phyloP scores from a whole-genome alignment of 2,329 filamentous ascomycete genomes.

The Calonectria crousiana region DNA sequence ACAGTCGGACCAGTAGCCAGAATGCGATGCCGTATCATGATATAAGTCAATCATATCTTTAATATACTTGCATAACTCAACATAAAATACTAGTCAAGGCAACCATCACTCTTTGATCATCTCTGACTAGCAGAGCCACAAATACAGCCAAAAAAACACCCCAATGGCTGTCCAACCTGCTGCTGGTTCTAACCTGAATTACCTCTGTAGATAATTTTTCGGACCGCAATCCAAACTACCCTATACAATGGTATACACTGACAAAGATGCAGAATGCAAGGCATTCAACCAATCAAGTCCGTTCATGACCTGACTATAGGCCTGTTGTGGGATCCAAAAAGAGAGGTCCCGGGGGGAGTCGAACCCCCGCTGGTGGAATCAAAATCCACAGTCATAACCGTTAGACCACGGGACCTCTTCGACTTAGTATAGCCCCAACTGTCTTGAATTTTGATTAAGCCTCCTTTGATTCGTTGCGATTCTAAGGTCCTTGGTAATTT shows the following conservation, averaged over 20 bases:
- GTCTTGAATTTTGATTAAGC: neutral
- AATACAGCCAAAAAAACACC: neutral
- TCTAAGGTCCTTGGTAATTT: too few relatives aligned
- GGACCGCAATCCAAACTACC: neutral
- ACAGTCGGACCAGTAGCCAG: too few relatives aligned
- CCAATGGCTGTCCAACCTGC: rapidly evolving
- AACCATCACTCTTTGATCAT: too few relatives aligned
- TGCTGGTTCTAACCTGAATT: too few relatives aligned
- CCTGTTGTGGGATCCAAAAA: neutral
- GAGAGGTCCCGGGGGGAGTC: neutral
- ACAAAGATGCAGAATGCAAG: neutral
- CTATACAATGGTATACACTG: neutral
- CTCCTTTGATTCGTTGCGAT: neutral
- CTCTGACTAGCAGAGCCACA: too few relatives aligned
- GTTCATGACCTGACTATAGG: neutral
- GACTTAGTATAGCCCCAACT: neutral
- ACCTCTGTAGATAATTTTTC: neutral
- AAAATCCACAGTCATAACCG: neutral
- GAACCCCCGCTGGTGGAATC: neutral
- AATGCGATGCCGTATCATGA: too few relatives aligned
- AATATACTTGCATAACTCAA: neutral
- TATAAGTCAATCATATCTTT: too few relatives aligned
- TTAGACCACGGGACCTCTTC: neutral
- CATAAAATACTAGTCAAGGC: neutral
- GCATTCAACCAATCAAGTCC: neutral